Percentiles rank a stretch among this genome's conserved stretches.
These are phyloP conservation scores for Alternaria infectoria DNA, from an alignment of 2,329 filamentous ascomycete genomes.

Conservation along the genomic window DNA sequence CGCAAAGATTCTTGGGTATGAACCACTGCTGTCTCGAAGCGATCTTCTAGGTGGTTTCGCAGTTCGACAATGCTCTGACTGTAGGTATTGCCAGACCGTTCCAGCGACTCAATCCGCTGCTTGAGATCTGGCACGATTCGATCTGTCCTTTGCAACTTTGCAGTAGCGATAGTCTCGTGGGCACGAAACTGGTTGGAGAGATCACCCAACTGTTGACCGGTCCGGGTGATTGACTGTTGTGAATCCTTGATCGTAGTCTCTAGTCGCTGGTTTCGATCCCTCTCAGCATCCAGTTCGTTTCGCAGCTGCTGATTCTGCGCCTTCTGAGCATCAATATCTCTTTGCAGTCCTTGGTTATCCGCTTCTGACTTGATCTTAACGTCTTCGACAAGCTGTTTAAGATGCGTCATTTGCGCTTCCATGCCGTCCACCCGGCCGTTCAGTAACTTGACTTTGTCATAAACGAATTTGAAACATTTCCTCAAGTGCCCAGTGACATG, in stretches of 20 bases:
- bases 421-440: background rate
- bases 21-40: background rate
- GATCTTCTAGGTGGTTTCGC: background rate
- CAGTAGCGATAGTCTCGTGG: background rate
- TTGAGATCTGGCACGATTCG: fast-evolving
- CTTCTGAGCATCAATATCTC: background rate
- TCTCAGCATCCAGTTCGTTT: background rate
- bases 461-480: background rate
- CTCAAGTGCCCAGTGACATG: background rate
- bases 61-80: background rate
- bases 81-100: background rate
- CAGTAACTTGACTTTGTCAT: background rate
- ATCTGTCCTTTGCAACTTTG: background rate
- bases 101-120: background rate
- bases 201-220: background rate
- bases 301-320: background rate
- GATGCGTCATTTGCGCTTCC: background rate
- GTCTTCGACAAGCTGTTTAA: background rate
- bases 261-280: background rate
- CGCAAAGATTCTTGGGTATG: background rate
- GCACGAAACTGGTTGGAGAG: background rate
- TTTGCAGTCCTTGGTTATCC: background rate
- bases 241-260: background rate
- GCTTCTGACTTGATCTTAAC: background rate
- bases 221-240: background rate